A percentile compares a stretch with the other conserved stretches of the same genome.
Conservation (phyloP, 2,329 filamentous ascomycete genomes). For the Aplosporella prunicola region DNA sequence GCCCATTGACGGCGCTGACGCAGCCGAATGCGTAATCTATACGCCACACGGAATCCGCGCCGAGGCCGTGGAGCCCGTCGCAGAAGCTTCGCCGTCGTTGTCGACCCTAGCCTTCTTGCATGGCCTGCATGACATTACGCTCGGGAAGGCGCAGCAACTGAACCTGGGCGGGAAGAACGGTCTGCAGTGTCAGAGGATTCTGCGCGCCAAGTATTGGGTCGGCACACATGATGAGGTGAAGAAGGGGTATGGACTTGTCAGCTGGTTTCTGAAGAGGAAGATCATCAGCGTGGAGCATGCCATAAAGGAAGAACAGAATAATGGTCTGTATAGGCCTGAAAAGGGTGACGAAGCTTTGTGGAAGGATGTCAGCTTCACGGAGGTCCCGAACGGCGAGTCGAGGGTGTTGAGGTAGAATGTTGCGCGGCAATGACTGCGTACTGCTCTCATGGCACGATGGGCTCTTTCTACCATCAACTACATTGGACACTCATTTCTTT, state of each 20-base stretch:
- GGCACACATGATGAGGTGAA: slow-evolving; percentile 58
- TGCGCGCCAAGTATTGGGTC: slow-evolving; percentile 53
- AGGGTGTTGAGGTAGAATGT: too few species aligned
- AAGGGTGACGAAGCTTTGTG: slow-evolving; percentile 23
- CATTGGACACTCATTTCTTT: too few species aligned
- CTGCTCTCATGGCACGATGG: too few species aligned
- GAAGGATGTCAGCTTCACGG: slow-evolving; percentile 39
- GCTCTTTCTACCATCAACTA: too few species aligned
- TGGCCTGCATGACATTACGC: slow-evolving; percentile 53
- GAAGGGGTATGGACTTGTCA: slow-evolving; percentile 48
- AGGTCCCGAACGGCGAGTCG: slow-evolving; percentile 49
- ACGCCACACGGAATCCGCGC: slow-evolving; percentile 53
- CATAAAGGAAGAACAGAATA: slow-evolving; percentile 36
- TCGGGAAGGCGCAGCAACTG: slow-evolving; percentile 43
- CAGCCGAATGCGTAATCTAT: slow-evolving; percentile 51
- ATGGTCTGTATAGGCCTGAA: slow-evolving; percentile 21
- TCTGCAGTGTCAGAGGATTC: slow-evolving; percentile 39
- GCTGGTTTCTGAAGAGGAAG: slow-evolving; percentile 37
- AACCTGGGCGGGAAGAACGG: slow-evolving; percentile 57
- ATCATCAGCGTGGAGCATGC: slow-evolving; percentile 38
- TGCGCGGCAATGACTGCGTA: too few species aligned
- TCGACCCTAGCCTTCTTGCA: slow-evolving; percentile 51
- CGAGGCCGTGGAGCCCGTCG: slow-evolving; percentile 37
- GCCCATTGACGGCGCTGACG: slow-evolving; percentile 12
- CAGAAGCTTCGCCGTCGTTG: slow-evolving; percentile 37